These are phyloP conservation scores for Dioscorea cayenensis DNA, from an alignment of 116 monocot species.

Conservation along the genomic window DNA sequence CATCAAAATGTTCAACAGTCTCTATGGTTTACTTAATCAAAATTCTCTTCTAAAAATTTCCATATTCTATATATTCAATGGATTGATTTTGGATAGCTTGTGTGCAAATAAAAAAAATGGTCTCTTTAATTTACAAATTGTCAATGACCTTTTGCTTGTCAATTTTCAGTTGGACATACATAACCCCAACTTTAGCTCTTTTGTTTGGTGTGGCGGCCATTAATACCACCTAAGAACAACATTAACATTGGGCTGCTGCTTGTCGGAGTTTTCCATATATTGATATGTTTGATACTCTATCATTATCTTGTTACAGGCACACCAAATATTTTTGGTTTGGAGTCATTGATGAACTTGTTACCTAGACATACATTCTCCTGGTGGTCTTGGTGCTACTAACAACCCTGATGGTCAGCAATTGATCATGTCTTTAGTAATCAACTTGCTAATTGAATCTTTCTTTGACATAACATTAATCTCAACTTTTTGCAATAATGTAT, in stretches of 20 bases:
- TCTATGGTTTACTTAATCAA: no score
- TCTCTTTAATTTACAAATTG: no score
- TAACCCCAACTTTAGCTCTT: no score
- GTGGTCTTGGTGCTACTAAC: conserved; percentile 43
- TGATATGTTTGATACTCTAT: conserved; percentile 43
- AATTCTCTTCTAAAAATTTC: no score
- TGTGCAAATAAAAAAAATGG: no score
- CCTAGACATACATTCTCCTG: conserved; percentile 50
- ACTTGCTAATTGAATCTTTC: neutral
- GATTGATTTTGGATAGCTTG: no score
- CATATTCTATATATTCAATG: no score
- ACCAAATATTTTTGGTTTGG: conserved; percentile 29
- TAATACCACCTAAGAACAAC: conserved; percentile 50
- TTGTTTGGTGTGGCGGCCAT: no score
- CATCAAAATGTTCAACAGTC: no score
- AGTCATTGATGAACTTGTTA: conserved; percentile 78
- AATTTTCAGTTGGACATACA: no score
- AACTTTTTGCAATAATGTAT: conserved; percentile 27
- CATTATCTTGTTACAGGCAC: conserved; percentile 17
- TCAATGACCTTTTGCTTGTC: no score
- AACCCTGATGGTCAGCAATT: conserved; percentile 39
- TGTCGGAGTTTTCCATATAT: conserved; percentile 37
- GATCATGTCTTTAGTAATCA: neutral
- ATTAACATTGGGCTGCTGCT: conserved; percentile 62
- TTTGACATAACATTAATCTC: neutral